Percentiles rank a stretch among this genome's conserved stretches.
phyloP scores from a whole-genome alignment of 2,329 filamentous ascomycete genomes.

The Colletotrichum gloeosporioides region DNA sequence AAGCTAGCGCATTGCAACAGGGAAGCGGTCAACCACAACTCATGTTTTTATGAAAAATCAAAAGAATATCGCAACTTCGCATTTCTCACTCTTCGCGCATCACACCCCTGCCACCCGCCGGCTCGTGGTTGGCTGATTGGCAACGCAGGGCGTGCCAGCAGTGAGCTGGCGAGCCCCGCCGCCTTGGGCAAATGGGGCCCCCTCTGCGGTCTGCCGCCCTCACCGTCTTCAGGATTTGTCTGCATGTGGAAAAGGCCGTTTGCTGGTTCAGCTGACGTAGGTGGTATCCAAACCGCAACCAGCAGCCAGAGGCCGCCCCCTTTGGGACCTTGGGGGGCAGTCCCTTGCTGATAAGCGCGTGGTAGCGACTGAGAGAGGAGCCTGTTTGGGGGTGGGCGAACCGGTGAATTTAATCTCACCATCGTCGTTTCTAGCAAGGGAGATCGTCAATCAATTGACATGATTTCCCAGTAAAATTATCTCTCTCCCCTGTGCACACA shows the following conservation, averaged over 20 bases:
- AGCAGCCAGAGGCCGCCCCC: background rate
- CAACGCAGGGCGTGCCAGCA: background rate
- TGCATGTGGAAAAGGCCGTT: background rate
- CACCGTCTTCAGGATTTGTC: background rate
- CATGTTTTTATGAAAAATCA: background rate
- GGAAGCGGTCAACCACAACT: background rate
- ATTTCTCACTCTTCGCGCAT: background rate
- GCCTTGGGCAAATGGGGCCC: background rate
- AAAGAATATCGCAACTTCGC: background rate
- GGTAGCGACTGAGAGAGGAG: background rate
- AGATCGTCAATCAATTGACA: background rate
- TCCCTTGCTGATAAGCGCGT: background rate
- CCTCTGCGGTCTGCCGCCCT: background rate
- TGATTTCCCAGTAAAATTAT: background rate
- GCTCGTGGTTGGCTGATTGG: background rate
- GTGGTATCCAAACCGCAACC: background rate
- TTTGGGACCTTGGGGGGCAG: background rate
- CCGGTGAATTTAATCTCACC: background rate
- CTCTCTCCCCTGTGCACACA: background rate
- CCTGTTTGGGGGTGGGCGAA: background rate
- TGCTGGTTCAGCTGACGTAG: background rate
- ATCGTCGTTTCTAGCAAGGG: background rate
- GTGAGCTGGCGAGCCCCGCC: background rate
- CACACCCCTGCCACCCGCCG: background rate
- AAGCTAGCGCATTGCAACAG: background rate